Base-by-base conservation (phyloP, 345 rosid genomes). In the Noccaea caerulescens region DNA sequence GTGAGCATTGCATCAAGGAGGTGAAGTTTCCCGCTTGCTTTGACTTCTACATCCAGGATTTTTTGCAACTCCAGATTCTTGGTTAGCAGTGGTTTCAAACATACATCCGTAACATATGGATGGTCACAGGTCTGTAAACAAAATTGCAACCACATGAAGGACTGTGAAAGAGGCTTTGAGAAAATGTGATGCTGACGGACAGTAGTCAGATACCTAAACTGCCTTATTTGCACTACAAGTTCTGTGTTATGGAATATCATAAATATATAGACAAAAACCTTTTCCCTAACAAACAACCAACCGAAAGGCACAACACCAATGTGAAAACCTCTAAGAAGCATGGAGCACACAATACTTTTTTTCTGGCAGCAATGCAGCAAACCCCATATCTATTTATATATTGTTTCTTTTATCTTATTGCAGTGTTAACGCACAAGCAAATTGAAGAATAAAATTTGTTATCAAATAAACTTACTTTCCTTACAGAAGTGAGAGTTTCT, bases 11-110 rank as follows among this genome's bases (percentile, higher is more conserved):
- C 79, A 60, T 88, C 92, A 62, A 94, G 90, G 66, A 89, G 84
- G 58, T 81, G 83, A 66, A 91, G 85, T 80, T 94, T 94, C 62
- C 97, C 97, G 61, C 99, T 88, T 32, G 96, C 99, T 82, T 88
- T 84, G 79, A 87, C 82, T 63, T 87, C 99, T 76, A 82, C 79
- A 76, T 89, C 90, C 75, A 94, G 72, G 64, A 59, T 34, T 58
- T 91, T 80, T 58, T 30, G 68, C 63, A 4, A 50, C 66, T 69
- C 49, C 16, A 79, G 72, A 63, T 80, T 82, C 68, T 81, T 76
- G 27, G 57, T 69, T 55, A 89, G 78, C 47, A 68, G 61, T 45
- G 27, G 44, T 65, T 81, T 86, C 63, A 83, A 71, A 32, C 75
- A 69, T 58, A 76, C 44, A 82, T 91, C 89, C 82, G 72, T 66